A percentile compares a stretch with the other conserved stretches of the same genome.
Conservation (phyloP, 2,329 filamentous ascomycete genomes). For the Xylaria sp. region DNA sequence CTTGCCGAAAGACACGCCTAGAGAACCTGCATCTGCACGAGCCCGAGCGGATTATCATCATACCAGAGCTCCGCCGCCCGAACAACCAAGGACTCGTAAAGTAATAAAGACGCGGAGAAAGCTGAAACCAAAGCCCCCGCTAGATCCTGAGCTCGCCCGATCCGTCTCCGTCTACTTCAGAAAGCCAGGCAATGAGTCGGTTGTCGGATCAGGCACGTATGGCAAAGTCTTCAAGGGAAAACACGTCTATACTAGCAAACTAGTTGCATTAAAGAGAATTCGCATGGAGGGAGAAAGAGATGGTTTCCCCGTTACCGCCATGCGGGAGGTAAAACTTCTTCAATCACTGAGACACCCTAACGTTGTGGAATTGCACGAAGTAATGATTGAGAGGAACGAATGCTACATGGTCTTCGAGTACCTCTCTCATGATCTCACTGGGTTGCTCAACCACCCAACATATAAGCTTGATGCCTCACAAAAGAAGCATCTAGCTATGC, state of each 20-base stretch:
- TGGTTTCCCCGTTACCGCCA: conserved; percentile 89
- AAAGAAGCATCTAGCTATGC: conserved; percentile 91
- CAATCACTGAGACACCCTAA: conserved; percentile 85
- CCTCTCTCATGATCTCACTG: conserved; percentile 93
- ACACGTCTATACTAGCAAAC: conserved; percentile 86
- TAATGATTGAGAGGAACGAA: conserved; percentile 98
- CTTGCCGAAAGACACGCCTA: conserved; percentile 47
- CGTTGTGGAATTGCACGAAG: conserved; percentile 84
- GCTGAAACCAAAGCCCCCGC: conserved; percentile 74
- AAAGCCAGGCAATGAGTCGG: conserved; percentile 97
- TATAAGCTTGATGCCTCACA: conserved; percentile 87
- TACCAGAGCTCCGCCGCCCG: conserved; percentile 44
- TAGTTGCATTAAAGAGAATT: conserved; percentile 89
- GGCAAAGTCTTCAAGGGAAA: conserved; percentile 95
- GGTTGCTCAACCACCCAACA: conserved; percentile 91
- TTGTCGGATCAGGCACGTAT: conserved; percentile 94
- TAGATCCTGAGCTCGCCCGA: conserved; percentile 76
- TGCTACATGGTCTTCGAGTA: conserved; percentile 99
- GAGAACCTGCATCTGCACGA: conserved; percentile 49
- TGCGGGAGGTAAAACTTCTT: conserved; percentile 91
- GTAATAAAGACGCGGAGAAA: conserved; percentile 76
- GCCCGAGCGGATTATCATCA: conserved; percentile 45
- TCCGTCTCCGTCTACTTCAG: conserved; percentile 94
- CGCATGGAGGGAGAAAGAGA: conserved; percentile 94
- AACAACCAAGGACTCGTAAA: conserved; percentile 66